Base-by-base conservation (phyloP, 2,329 filamentous ascomycete species). In the Hypoxylon rubiginosum region DNA sequence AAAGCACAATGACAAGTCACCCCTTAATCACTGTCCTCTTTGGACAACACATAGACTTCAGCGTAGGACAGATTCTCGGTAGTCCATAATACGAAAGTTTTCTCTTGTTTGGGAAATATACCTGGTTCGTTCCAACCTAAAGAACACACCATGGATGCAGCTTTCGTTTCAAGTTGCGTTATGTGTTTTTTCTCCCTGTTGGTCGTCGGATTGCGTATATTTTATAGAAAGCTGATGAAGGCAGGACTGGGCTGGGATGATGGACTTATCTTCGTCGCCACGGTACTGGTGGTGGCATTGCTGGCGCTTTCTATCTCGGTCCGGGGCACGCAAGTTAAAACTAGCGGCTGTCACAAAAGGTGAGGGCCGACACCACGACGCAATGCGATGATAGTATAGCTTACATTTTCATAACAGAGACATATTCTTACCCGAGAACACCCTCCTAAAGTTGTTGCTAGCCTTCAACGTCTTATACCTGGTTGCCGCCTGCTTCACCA, bases 381-480 rank as follows among this genome's bases (percentile, higher is more conserved):
- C 4, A 15, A 15, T 13, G 10, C 15, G 34, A 13, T 15, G 13
- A 13, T 36, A 15, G 10, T 36, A 36, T 36, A 2, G 34, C 34
- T 36, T 13, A 36, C 11, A 36, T 3, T 36, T 9, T 15, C 11
- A 6, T 15, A 1, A 36, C 34, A 13, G 11, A 15, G 34, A 36
- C 26, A 4, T 28, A 21, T 4, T 19, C 8, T 21, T 45, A n/a
- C n/a, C n/a, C n/a, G n/a, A n/a, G 6, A 19, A 11, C n/a, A n/a
- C n/a, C n/a, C n/a, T 76, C 11, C 76, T 76, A 66, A n/a, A n/a
- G n/a, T n/a, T n/a, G n/a, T n/a, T n/a, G n/a, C 75, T 75, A 48
- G 56, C 69, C 7, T 78, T 76, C 64, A 73, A 79, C 36, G 50
- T 77, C 34, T 19, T 75, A 19, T 80, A 79, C 60, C 55, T 78